Conservation (phyloP, 371 early-diverging fungal species). For the Mortierella sp. region DNA sequence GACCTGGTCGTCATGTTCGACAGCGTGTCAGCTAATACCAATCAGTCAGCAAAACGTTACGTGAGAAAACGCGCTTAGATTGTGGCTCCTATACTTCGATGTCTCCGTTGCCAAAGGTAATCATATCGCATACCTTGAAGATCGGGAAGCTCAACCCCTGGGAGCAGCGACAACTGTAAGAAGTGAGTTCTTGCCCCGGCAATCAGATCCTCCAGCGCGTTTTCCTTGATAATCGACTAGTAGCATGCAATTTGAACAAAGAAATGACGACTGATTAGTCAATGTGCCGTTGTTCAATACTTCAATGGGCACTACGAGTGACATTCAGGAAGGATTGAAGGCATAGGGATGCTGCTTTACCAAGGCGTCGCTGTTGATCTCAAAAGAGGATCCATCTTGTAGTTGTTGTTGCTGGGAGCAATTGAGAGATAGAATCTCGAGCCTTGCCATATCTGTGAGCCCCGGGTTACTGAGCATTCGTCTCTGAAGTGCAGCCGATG, state of each 20-base stretch:
- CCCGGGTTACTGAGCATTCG: constrained; percentile 36
- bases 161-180: neutral
- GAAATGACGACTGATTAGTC: neutral
- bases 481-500: constrained; percentile 17
- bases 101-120: too few relatives aligned
- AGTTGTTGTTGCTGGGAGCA: neutral
- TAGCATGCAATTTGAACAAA: neutral
- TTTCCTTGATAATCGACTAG: constrained; percentile 26
- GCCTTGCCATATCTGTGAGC: constrained; percentile 19
- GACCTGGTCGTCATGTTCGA: neutral
- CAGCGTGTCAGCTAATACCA: neutral
- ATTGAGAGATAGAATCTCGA: constrained; percentile 4
- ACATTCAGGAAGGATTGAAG: too few relatives aligned
- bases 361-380: neutral
- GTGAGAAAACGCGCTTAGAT: neutral
- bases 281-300: neutral
- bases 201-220: constrained; percentile 24
- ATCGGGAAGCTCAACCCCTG: neutral
- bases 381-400: neutral
- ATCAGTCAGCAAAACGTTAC: neutral
- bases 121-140: neutral
- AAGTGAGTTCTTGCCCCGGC: constrained; percentile 17
- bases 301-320: neutral
- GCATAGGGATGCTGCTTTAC: neutral
- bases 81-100: neutral